Conservation (phyloP, 1,284 basidiomycete genomes). For the Rhodofomes roseus region DNA sequence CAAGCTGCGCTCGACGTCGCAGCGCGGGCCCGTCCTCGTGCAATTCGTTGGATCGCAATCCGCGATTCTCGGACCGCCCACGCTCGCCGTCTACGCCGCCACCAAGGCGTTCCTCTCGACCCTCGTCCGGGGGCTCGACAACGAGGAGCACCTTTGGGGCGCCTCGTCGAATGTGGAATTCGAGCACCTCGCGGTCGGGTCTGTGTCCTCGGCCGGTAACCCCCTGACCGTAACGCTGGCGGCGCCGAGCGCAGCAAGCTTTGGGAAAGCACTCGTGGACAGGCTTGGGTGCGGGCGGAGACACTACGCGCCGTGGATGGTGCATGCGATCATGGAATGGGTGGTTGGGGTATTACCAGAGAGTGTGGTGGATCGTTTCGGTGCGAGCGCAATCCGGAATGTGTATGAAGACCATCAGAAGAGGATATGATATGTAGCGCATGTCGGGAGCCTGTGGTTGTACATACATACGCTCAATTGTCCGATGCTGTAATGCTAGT, state of each 20-base stretch:
- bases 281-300: not conserved
- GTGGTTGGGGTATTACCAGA: too few relatives aligned
- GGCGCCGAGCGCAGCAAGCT: conserved; percentile 16
- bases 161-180: conserved; percentile 18
- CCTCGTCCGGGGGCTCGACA: conserved; percentile 22
- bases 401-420: too few relatives aligned
- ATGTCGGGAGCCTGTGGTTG: too few relatives aligned
- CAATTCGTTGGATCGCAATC: conserved; percentile 23
- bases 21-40: conserved; percentile 20
- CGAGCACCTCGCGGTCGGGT: conserved; percentile 20
- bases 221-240: conserved; percentile 8
- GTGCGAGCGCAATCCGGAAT: too few relatives aligned
- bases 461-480: too few relatives aligned
- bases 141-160: conserved; percentile 21
- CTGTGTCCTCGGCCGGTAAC: conserved; percentile 15
- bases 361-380: too few relatives aligned
- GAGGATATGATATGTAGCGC: too few relatives aligned
- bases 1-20: conserved; percentile 18
- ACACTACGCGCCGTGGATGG: too few relatives aligned
- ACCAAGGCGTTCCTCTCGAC: conserved; percentile 22
- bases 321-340: too few relatives aligned
- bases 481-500: too few relatives aligned
- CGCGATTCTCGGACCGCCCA: conserved; percentile 17
- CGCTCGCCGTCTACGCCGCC: conserved; percentile 21
- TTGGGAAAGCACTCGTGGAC: conserved; percentile 15